A percentile compares a stretch with the other conserved stretches of the same genome.
phyloP scores from a whole-genome alignment of 2,329 filamentous ascomycete species.

The Arthrobotrys pseudoclavata region DNA sequence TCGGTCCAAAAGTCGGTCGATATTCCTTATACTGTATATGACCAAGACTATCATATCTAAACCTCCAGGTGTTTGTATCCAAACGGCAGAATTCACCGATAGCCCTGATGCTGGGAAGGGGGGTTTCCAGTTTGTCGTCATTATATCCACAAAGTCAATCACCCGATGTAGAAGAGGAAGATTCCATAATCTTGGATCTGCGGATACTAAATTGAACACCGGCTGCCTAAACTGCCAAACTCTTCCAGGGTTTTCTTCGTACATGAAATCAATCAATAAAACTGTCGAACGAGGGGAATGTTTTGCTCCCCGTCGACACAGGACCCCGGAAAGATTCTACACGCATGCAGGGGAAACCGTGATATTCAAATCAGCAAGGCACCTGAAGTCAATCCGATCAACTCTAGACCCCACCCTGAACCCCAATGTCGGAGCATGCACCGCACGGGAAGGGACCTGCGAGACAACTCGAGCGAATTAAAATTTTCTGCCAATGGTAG shows the following conservation, averaged over 20 bases:
- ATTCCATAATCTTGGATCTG: slow-evolving; percentile 47
- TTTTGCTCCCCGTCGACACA: slow-evolving; percentile 22
- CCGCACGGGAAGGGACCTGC: slow-evolving; percentile 32
- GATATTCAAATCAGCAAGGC: slow-evolving; percentile 40
- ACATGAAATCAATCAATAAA: slow-evolving; percentile 3
- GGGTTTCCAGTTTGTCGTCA: slow-evolving; percentile 39
- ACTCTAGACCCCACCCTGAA: slow-evolving; percentile 38
- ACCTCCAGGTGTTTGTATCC: slow-evolving; percentile 2
- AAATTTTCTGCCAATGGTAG: slow-evolving; percentile 21
- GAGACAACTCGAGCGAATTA: slow-evolving; percentile 43
- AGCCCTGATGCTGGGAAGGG: slow-evolving; percentile 11
- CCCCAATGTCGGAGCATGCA: slow-evolving; percentile 41
- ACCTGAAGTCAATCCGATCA: slow-evolving; percentile 21
- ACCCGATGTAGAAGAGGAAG: slow-evolving; percentile 12
- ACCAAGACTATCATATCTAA: slow-evolving; percentile 10
- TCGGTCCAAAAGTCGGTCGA: neutral
- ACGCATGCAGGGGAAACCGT: slow-evolving; percentile 45
- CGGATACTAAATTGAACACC: slow-evolving; percentile 20
- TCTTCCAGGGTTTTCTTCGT: slow-evolving; percentile 2
- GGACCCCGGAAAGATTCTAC: slow-evolving; percentile 34
- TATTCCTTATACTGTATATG: neutral
- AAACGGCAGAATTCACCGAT: slow-evolving; percentile 3
- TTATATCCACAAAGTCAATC: slow-evolving; percentile 30
- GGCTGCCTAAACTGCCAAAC: slow-evolving; percentile 47
- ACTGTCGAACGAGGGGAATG: slow-evolving; percentile 33